These are phyloP conservation scores for Exobasidium cylindrosporum DNA, from an alignment of 1,284 basidiomycete species.

Conservation along the genomic window DNA sequence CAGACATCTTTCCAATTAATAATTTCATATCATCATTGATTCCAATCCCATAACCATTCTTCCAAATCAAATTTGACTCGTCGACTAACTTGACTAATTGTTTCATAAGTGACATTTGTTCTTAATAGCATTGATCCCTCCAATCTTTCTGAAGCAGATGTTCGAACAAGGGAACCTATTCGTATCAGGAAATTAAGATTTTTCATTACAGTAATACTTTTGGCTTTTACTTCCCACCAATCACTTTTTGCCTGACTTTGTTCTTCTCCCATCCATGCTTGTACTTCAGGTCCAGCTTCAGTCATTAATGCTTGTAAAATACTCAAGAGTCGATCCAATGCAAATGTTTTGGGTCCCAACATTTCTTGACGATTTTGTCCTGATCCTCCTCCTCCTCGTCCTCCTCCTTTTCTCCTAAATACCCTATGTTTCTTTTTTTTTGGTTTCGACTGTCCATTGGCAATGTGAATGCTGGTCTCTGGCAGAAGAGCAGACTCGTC, in stretches of 20 bases:
- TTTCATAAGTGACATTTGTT: slow-evolving; percentile 29
- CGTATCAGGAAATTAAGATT: slow-evolving; percentile 33
- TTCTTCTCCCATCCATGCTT: slow-evolving; percentile 12
- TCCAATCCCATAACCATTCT: slow-evolving; percentile 42
- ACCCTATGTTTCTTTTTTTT: slow-evolving; percentile 22
- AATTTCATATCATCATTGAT: slow-evolving; percentile 1
- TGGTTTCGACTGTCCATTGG: not conserved
- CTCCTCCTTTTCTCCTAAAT: slow-evolving; percentile 59
- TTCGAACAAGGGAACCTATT: slow-evolving; percentile 30
- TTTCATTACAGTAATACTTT: not conserved
- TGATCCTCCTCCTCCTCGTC: slow-evolving; percentile 14
- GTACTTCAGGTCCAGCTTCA: slow-evolving; percentile 68
- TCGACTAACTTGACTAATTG: slow-evolving; percentile 24
- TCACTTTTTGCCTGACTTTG: not conserved
- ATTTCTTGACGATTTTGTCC: slow-evolving; percentile 63
- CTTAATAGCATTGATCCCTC: slow-evolving; percentile 29
- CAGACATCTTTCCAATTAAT: not conserved
- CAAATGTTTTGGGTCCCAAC: slow-evolving; percentile 75
- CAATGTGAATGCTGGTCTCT: not conserved
- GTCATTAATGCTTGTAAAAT: slow-evolving; percentile 78
- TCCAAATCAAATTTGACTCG: slow-evolving; percentile 33
- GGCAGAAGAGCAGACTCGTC: slow-evolving; percentile 21
- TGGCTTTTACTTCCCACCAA: not conserved
- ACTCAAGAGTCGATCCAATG: slow-evolving; percentile 76
- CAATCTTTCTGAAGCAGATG: slow-evolving; percentile 25